Evolutionary conservation across 164 flowering plant species (phyloP).

Genomic region (Sextonia rubra): DNA sequence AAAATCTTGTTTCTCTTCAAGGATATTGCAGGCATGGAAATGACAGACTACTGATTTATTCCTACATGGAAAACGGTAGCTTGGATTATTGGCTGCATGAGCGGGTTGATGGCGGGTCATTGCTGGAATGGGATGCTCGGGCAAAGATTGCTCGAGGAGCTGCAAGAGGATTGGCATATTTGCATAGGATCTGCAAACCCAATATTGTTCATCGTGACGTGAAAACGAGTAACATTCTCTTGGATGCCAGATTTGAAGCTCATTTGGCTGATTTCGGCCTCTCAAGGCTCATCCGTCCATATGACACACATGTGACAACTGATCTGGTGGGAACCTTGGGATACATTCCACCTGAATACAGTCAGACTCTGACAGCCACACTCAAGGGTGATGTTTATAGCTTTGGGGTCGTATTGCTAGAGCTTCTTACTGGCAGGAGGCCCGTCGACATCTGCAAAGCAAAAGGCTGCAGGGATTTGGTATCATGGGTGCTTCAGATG

Average conservation of each 20-base stretch:
- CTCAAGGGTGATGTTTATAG: slow-evolving; percentile 83
- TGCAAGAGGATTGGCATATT: slow-evolving; percentile 68
- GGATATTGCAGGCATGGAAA: slow-evolving; percentile 67
- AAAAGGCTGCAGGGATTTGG: slow-evolving; percentile 60
- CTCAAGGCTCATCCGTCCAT: slow-evolving; percentile 65
- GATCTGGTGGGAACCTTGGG: slow-evolving; percentile 87
- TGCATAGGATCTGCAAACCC: slow-evolving; percentile 69
- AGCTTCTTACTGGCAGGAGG: slow-evolving; percentile 73
- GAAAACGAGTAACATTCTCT: slow-evolving; percentile 77
- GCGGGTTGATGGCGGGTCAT: slow-evolving; percentile 42
- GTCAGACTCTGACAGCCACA: slow-evolving; percentile 69
- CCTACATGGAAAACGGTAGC: slow-evolving; percentile 86
- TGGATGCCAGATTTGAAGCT: slow-evolving; percentile 69
- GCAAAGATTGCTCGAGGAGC: slow-evolving; percentile 71
- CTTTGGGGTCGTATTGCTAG: slow-evolving; percentile 81
- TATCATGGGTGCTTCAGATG: slow-evolving; percentile 77
- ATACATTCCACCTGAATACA: slow-evolving; percentile 81
- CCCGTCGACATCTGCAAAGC: slow-evolving; percentile 76
- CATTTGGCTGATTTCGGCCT: slow-evolving; percentile 90
- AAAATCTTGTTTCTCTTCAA: slow-evolving; percentile 78
- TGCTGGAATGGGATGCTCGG: slow-evolving; percentile 52
- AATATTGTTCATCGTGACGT: slow-evolving; percentile 71
- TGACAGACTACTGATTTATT: slow-evolving; percentile 66
- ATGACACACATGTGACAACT: slow-evolving; percentile 82
- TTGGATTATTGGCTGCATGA: slow-evolving; percentile 92